Conservation (phyloP, 2,329 filamentous ascomycete species). For the Paraconiothyrium brasiliense region DNA sequence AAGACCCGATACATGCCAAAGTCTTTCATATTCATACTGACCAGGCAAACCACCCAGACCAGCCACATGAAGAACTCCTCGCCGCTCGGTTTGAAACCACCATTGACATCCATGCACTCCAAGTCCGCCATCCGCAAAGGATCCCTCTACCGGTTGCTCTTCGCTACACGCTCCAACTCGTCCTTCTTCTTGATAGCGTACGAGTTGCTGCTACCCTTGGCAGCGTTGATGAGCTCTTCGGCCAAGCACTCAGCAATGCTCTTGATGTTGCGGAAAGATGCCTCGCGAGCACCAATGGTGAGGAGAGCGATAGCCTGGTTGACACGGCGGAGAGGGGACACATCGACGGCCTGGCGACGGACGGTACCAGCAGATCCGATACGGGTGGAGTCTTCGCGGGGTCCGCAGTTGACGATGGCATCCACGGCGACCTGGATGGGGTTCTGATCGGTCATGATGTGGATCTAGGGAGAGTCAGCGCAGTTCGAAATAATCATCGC, state of each 20-base stretch:
- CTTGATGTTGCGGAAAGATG: constrained; percentile 99
- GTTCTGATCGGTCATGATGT: constrained; percentile 99
- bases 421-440: constrained; percentile 99
- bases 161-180: constrained; percentile 99
- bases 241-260: constrained; percentile 98
- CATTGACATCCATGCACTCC: constrained; percentile 29
- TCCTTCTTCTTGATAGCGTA: constrained; percentile 99
- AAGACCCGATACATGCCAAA: constrained; percentile 50
- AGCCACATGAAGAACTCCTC: constrained; percentile 47
- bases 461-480: constrained; percentile 70
- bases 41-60: constrained; percentile 39
- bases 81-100: constrained; percentile 39
- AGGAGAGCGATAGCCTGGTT: constrained; percentile 99
- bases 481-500: background rate
- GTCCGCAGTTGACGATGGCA: constrained; percentile 99
- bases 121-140: constrained; percentile 25
- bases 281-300: constrained; percentile 98
- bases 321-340: constrained; percentile 98
- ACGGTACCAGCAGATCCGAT: constrained; percentile 99
- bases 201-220: constrained; percentile 99
- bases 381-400: constrained; percentile 99
- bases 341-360: constrained; percentile 99
- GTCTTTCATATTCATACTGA: constrained; percentile 44
- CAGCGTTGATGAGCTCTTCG: constrained; percentile 99
- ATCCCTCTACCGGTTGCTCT: constrained; percentile 96